phyloP scores from a whole-genome alignment of 1,139 yeast genomes.

The Saccharomyces pastorianus region DNA sequence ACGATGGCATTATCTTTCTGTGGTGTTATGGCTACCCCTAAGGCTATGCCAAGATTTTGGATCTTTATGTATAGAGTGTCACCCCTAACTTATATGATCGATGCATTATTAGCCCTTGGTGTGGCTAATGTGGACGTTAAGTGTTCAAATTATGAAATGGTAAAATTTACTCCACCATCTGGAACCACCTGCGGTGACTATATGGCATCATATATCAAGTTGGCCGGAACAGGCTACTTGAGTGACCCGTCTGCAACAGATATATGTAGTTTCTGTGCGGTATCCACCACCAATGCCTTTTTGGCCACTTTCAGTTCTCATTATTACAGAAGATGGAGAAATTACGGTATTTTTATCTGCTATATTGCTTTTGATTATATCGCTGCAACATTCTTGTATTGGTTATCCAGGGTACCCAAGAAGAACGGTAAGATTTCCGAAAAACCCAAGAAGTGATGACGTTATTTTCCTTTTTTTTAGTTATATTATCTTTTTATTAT shows the following conservation, averaged over 20 bases:
- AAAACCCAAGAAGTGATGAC: background rate
- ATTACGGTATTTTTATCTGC: conserved; percentile 48
- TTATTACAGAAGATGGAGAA: conserved; percentile 56
- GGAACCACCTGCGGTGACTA: conserved; percentile 48
- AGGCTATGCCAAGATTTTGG: conserved; percentile 55
- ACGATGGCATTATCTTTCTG: conserved; percentile 68
- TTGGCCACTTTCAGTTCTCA: conserved; percentile 38
- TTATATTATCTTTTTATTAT: background rate
- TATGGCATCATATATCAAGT: conserved; percentile 38
- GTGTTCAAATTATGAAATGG: conserved; percentile 43
- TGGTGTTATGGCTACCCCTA: conserved; percentile 67
- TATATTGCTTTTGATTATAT: conserved; percentile 42
- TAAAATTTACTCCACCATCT: conserved; percentile 40
- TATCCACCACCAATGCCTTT: conserved; percentile 44
- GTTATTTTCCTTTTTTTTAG: background rate
- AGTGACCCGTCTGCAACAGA: conserved; percentile 37
- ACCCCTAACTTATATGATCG: conserved; percentile 55
- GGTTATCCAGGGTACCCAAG: conserved; percentile 72
- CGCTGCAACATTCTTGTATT: conserved; percentile 51
- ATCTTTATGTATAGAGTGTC: conserved; percentile 54
- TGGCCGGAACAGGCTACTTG: conserved; percentile 51
- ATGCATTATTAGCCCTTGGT: conserved; percentile 45
- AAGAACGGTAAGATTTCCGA: background rate
- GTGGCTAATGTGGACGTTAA: conserved; percentile 43
- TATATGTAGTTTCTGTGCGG: conserved; percentile 47